These are phyloP conservation scores for Senna siamea DNA, from an alignment of 306 rosid genomes.

Conservation along the genomic window DNA sequence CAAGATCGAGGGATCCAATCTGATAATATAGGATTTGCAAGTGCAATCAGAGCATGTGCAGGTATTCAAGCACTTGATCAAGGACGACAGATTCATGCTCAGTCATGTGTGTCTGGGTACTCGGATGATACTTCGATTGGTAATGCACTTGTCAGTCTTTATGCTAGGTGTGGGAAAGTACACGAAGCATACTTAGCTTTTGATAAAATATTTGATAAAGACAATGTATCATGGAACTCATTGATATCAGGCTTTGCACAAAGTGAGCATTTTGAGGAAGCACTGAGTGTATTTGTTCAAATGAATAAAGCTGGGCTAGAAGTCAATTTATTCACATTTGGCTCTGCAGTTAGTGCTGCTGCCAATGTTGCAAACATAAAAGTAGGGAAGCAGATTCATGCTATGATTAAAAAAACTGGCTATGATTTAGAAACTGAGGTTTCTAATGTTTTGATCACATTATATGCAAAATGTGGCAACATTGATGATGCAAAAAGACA, in stretches of 20 bases:
- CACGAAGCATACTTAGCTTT: conserved; percentile 70
- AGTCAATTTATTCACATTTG: conserved; percentile 76
- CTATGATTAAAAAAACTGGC: conserved; percentile 73
- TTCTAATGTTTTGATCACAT: conserved; percentile 78
- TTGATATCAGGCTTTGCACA: conserved; percentile 84
- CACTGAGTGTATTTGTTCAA: conserved; percentile 61
- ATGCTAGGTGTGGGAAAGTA: conserved; percentile 79
- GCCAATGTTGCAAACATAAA: conserved; percentile 70
- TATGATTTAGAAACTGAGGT: conserved; percentile 75
- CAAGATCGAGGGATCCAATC: conserved; percentile 61
- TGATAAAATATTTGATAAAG: conserved; percentile 57
- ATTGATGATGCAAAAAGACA: conserved; percentile 73
- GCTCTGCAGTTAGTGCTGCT: conserved; percentile 79
- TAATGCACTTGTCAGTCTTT: conserved; percentile 86
- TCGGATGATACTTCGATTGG: conserved; percentile 71
- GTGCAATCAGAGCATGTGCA: conserved; percentile 83
- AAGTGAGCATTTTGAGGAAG: conserved; percentile 78
- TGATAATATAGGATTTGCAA: conserved; percentile 82
- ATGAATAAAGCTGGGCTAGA: conserved; percentile 66
- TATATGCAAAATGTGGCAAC: conserved; percentile 83
- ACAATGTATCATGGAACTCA: conserved; percentile 82
- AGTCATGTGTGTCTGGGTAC: conserved; percentile 69
- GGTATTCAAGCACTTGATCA: conserved; percentile 75
- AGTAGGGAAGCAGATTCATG: conserved; percentile 78
- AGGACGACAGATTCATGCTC: conserved; percentile 87